Conservation (phyloP, 805 yeast species). For the Maudiozyma barnettii region DNA sequence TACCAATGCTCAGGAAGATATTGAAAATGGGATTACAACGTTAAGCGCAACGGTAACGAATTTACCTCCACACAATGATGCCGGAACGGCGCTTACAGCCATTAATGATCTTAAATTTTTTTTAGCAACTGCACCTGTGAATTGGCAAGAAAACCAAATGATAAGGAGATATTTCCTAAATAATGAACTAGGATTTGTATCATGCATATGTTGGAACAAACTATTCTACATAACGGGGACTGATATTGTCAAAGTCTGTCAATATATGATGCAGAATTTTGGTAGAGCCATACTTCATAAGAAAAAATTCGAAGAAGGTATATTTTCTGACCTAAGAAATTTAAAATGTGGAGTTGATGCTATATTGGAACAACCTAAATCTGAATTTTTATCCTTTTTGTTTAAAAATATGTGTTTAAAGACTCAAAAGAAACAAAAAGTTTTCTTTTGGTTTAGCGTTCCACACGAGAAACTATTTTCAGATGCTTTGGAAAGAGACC, state of each 20-base stretch:
- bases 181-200: slow-evolving; percentile 81
- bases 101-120: slow-evolving; percentile 79
- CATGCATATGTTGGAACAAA: slow-evolving; percentile 88
- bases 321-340: slow-evolving; percentile 81
- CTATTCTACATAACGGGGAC: slow-evolving; percentile 90
- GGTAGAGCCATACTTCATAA: slow-evolving; percentile 78
- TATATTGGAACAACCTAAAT: slow-evolving; percentile 75
- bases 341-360: slow-evolving; percentile 85
- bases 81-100: slow-evolving; percentile 35
- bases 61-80: not conserved
- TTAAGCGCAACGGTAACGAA: not conserved
- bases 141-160: slow-evolving; percentile 84
- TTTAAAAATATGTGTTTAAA: slow-evolving; percentile 81
- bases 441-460: slow-evolving; percentile 92
- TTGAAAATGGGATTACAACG: not conserved
- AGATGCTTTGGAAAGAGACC: slow-evolving; percentile 88
- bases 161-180: slow-evolving; percentile 78
- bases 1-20: not conserved
- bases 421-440: slow-evolving; percentile 95
- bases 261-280: slow-evolving; percentile 83
- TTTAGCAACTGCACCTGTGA: slow-evolving; percentile 87
- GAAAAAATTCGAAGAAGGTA: slow-evolving; percentile 94
- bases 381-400: slow-evolving; percentile 72
- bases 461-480: slow-evolving; percentile 88
- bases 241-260: slow-evolving; percentile 86